phyloP scores from a whole-genome alignment of 345 rosid genomes.

The Psidium guajava region DNA sequence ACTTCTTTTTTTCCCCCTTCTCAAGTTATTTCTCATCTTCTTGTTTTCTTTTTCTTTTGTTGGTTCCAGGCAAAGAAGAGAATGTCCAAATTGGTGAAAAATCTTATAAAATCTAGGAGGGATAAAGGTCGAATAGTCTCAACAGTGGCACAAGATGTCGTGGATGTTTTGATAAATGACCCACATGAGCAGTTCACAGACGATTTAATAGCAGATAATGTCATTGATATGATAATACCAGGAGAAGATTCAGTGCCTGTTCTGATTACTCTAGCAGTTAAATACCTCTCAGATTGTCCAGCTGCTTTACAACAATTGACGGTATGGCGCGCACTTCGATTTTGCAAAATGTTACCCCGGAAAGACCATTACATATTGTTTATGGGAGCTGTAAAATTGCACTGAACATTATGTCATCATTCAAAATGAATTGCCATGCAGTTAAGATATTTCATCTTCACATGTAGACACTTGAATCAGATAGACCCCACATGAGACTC shows the following conservation, averaged over 20 bases:
- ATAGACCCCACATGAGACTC: background rate
- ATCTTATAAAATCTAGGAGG: conserved; percentile 39
- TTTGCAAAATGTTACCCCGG: background rate
- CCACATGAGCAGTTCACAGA: conserved; percentile 43
- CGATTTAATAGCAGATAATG: conserved; percentile 70
- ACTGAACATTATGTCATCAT: background rate
- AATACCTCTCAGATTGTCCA: conserved; percentile 78
- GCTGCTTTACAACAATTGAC: conserved; percentile 57
- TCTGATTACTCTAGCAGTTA: conserved; percentile 80
- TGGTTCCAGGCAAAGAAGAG: conserved; percentile 74
- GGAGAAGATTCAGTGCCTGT: conserved; percentile 98
- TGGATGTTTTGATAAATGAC: conserved; percentile 64
- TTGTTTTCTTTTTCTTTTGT: background rate
- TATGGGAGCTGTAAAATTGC: background rate
- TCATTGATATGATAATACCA: conserved; percentile 98
- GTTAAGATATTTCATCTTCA: background rate
- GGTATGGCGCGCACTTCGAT: conserved; percentile 19
- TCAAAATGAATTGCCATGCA: background rate
- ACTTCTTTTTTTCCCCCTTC: background rate
- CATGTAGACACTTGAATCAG: background rate
- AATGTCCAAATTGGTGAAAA: conserved; percentile 60
- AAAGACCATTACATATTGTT: background rate
- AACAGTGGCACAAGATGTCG: conserved; percentile 41
- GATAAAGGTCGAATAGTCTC: conserved; percentile 8
- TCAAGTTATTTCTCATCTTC: background rate